Percentiles rank a stretch among this genome's conserved stretches.
Evolutionary conservation across 495 filamentous ascomycete genomes (phyloP).

Genomic region (Hypoxylon lienhwacheense): DNA sequence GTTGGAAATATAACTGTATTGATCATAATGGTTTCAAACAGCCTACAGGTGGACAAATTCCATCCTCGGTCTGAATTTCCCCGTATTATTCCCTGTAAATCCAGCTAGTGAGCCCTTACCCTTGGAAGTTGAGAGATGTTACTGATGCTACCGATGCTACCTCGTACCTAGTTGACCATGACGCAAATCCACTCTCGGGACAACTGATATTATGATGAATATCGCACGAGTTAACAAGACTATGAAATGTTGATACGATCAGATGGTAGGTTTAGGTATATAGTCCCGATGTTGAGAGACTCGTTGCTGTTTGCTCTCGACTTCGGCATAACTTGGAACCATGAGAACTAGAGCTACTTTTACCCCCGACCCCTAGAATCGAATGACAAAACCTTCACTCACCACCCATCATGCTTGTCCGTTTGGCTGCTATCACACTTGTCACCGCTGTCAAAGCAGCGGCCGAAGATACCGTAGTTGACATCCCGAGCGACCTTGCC

Average conservation of each 20-base stretch:
- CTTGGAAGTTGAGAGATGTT: conserved; percentile 11
- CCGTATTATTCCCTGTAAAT: conserved; percentile 30
- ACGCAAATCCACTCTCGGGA: conserved; percentile 1
- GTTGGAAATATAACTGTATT: neutral
- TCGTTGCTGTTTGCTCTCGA: no score
- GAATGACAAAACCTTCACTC: no score
- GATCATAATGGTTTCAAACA: conserved; percentile 12
- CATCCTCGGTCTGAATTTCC: conserved; percentile 32
- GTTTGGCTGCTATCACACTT: conserved; percentile 13
- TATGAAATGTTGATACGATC: no score
- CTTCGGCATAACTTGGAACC: neutral
- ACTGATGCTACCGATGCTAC: no score
- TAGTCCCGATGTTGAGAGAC: no score
- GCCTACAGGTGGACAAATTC: conserved; percentile 33
- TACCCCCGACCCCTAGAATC: no score
- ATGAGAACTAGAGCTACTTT: neutral
- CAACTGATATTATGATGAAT: conserved; percentile 2
- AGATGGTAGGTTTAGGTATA: no score
- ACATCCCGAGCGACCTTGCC: conserved; percentile 19
- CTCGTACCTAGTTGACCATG: conserved; percentile 26
- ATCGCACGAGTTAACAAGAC: conserved; percentile 9
- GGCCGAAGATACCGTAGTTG: conserved; percentile 22
- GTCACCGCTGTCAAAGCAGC: conserved; percentile 8
- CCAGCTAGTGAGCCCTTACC: neutral
- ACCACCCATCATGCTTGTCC: conserved; percentile 14